Percentiles rank a stretch among this genome's conserved stretches.
These are phyloP conservation scores for Yamadazyma triangularis DNA, from an alignment of 1,139 yeast genomes.

Conservation along the genomic window DNA sequence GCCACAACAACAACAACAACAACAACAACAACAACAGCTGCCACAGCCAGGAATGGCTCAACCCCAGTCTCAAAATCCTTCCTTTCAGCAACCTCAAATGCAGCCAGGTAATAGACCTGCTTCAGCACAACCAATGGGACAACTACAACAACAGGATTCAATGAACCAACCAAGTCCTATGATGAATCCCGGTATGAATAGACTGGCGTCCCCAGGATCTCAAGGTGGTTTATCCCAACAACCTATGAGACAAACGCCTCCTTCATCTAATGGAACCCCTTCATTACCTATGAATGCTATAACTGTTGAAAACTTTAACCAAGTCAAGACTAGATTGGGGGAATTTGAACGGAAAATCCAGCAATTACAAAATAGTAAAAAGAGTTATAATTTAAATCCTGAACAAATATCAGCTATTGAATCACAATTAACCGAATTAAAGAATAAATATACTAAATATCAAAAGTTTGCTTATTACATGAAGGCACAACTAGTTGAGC, in stretches of 20 bases:
- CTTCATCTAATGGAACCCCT: slow-evolving; percentile 9
- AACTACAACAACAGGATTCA: too few relatives aligned
- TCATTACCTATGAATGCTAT: slow-evolving; percentile 27
- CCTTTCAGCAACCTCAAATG: slow-evolving; percentile 2
- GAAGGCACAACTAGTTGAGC: slow-evolving; percentile 35
- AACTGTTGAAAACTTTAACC: slow-evolving; percentile 38
- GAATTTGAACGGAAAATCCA: slow-evolving; percentile 42
- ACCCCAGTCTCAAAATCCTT: background rate
- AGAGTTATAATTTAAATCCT: slow-evolving; percentile 19
- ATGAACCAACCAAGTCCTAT: too few relatives aligned
- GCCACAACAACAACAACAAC: slow-evolving; percentile 4
- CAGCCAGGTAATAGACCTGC: background rate
- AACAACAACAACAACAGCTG: too few relatives aligned
- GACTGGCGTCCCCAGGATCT: background rate
- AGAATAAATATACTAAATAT: slow-evolving; percentile 32
- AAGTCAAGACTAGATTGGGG: slow-evolving; percentile 31
- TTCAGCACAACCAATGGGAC: background rate
- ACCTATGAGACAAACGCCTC: background rate
- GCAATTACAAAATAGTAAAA: slow-evolving; percentile 21
- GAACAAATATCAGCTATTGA: slow-evolving; percentile 33
- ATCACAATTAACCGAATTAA: slow-evolving; percentile 30
- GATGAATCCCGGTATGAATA: background rate
- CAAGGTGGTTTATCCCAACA: background rate
- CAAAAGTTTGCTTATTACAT: slow-evolving; percentile 38
- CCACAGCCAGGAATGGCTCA: slow-evolving; percentile 1